These are phyloP conservation scores for Russula ochroleuca DNA, from an alignment of 768 basidiomycete species.

Conservation along the genomic window DNA sequence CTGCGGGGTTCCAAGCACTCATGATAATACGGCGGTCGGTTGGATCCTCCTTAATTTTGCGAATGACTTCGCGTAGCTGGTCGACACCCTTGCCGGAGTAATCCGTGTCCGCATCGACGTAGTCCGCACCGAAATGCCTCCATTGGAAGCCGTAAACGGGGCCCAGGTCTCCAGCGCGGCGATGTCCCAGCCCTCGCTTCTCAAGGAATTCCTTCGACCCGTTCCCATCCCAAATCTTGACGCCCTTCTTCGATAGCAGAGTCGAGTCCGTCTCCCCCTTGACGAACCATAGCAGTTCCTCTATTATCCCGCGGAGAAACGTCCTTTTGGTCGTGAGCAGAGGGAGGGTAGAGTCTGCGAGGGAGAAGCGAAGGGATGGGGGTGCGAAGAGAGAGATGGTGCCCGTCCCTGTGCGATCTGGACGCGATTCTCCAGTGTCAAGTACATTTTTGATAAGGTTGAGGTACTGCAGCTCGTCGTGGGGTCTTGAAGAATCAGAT, in stretches of 20 bases:
- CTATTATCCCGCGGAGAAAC: slow-evolving; percentile 84
- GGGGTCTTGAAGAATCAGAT: slow-evolving; percentile 30
- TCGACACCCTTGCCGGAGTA: slow-evolving; percentile 87
- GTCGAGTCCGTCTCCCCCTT: slow-evolving; percentile 78
- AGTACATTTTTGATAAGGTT: slow-evolving; percentile 74
- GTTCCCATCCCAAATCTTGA: slow-evolving; percentile 98
- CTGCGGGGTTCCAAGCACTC: slow-evolving; percentile 97
- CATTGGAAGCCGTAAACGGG: slow-evolving; percentile 98
- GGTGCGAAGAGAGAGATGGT: slow-evolving; percentile 92
- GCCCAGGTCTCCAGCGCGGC: slow-evolving; percentile 88
- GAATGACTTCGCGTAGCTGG: slow-evolving; percentile 83
- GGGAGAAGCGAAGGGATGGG: slow-evolving; percentile 82
- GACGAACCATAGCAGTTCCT: slow-evolving; percentile 95
- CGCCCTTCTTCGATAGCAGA: slow-evolving; percentile 69
- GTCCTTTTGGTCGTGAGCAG: slow-evolving; percentile 94
- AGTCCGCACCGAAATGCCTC: slow-evolving; percentile 90
- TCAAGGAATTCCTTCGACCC: slow-evolving; percentile 85
- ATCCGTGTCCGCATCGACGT: slow-evolving; percentile 65
- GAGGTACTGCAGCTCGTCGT: slow-evolving; percentile 91
- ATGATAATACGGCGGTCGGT: slow-evolving; percentile 92
- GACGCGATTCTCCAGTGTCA: slow-evolving; percentile 66
- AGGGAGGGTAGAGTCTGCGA: slow-evolving; percentile 69
- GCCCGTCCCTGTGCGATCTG: slow-evolving; percentile 94
- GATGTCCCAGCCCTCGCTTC: slow-evolving; percentile 73
- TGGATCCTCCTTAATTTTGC: slow-evolving; percentile 89